Base-by-base conservation (phyloP, 1,284 basidiomycete species). In the Coniferiporia sulphurascens region DNA sequence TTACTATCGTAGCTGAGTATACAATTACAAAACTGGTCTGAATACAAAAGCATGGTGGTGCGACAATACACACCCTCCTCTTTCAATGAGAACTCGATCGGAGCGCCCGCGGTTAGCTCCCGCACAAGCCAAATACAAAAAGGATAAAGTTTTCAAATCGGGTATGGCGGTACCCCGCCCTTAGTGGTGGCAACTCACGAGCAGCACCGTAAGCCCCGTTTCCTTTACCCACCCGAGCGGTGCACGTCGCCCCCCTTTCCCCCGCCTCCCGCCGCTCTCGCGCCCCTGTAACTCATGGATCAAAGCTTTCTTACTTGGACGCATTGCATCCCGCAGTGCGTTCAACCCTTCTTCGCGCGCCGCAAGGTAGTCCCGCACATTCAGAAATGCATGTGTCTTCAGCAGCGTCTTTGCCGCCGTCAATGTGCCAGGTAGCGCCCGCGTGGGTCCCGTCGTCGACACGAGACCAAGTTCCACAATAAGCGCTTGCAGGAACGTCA, bases 321-420 rank as follows among this genome's bases (percentile, higher is more conserved):
- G 80, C 78, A 90, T 77, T 56, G 84, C 79, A 45, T 72, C 65
- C 59, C 76, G 80, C 34, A 91, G 73, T n/a, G 84, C 86, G 13
- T 76, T 77, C 34, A 79, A 80, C 1, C 87, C 87, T 65, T 84
- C 76, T 59, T 73, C 76, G 45, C 88, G 84, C 43, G 79, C 78
- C n/a, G 79, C 78, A 61, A 89, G 75, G 69, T 91, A 90, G 62
- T 90, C 87, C 53, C 78, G 77, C 60, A 91, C 79, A 66, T 88
- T 89, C 44, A 90, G 66, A 68, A 89, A 89, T 0, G 76, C 86
- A 50, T 76, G 76, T 4, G 81, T 74, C 71, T 86, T 89, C 49
- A 91, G 71, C 48, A 86, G 71, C 22, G 79, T 78, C 65, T 80
- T 84, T 12, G 87, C 87, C 12, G 84, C 75, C 27, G 71, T 81